phyloP scores from a whole-genome alignment of 2,329 filamentous ascomycete species.

The Alternaria sp. region DNA sequence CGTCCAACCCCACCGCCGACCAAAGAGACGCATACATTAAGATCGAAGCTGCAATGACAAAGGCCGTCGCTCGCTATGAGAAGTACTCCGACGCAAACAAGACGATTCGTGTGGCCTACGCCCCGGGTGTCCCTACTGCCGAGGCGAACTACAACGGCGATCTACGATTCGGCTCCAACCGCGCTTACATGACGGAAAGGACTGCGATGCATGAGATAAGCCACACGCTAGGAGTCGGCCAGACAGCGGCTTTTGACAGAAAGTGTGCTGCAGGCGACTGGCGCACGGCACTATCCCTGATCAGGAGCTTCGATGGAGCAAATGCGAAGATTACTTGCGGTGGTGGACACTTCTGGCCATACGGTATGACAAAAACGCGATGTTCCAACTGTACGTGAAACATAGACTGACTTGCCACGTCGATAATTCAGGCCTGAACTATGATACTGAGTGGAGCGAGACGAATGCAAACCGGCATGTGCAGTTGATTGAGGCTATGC shows the following conservation, averaged over 20 bases:
- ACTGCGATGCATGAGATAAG: conserved; percentile 46
- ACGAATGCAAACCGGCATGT: conserved; percentile 45
- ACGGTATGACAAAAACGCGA: conserved; percentile 15
- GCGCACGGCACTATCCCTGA: conserved; percentile 40
- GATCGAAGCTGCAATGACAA: conserved; percentile 42
- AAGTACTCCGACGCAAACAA: conserved; percentile 33
- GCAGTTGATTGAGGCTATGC: conserved; percentile 41
- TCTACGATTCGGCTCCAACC: conserved; percentile 41
- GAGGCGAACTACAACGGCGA: conserved; percentile 46
- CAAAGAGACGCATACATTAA: conserved; percentile 40
- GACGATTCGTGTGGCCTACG: conserved; percentile 37
- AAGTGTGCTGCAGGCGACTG: conserved; percentile 41
- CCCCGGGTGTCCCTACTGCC: conserved; percentile 41
- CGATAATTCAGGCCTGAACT: conserved; percentile 29
- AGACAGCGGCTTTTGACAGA: conserved; percentile 38
- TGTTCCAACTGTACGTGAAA: background rate
- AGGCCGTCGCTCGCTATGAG: conserved; percentile 36
- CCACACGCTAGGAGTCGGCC: conserved; percentile 43
- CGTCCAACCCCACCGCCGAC: conserved; percentile 38
- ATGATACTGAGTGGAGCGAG: conserved; percentile 45
- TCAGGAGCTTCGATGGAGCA: conserved; percentile 38
- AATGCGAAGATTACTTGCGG: conserved; percentile 43
- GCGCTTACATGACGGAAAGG: conserved; percentile 44
- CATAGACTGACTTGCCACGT: background rate
- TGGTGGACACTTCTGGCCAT: conserved; percentile 43